Conservation (phyloP, 2,329 filamentous ascomycete genomes). For the Canariomyces notabilis region DNA sequence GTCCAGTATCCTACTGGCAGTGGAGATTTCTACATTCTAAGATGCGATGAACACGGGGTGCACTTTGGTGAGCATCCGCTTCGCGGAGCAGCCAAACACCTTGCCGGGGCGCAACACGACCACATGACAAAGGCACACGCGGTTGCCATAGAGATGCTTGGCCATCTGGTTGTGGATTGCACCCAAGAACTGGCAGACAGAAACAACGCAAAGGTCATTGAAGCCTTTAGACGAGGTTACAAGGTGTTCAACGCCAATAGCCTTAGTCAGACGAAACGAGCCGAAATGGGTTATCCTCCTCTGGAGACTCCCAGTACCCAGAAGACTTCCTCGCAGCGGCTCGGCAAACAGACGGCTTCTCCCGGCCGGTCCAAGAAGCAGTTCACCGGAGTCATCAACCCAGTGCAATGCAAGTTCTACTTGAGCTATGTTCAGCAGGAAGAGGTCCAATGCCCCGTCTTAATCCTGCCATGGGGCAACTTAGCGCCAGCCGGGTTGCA, state of each 20-base stretch:
- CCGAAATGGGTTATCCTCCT: conserved; percentile 11
- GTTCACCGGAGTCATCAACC: conserved; percentile 22
- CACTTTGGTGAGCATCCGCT: conserved; percentile 34
- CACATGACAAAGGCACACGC: conserved; percentile 28
- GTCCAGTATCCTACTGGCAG: conserved; percentile 28
- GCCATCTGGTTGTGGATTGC: conserved; percentile 33
- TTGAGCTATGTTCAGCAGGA: conserved; percentile 28
- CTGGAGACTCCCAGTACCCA: conserved; percentile 7
- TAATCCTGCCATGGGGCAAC: conserved; percentile 35
- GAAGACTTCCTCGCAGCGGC: conserved; percentile 2
- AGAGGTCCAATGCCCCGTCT: conserved; percentile 30
- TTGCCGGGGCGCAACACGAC: conserved; percentile 30
- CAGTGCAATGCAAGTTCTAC: conserved; percentile 33
- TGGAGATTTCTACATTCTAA: conserved; percentile 34
- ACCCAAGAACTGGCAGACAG: conserved; percentile 24
- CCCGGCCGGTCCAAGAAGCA: conserved; percentile 1
- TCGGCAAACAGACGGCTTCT: not conserved
- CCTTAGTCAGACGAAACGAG: conserved; percentile 18
- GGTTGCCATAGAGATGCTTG: conserved; percentile 31
- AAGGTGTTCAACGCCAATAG: conserved; percentile 27
- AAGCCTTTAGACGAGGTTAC: conserved; percentile 30
- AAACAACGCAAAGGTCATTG: conserved; percentile 33
- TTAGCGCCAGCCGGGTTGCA: conserved; percentile 27
- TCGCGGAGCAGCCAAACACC: conserved; percentile 36
- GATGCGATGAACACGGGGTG: conserved; percentile 35